Base-by-base conservation (phyloP, 495 filamentous ascomycete genomes). In the Corynascus novoguineensis region DNA sequence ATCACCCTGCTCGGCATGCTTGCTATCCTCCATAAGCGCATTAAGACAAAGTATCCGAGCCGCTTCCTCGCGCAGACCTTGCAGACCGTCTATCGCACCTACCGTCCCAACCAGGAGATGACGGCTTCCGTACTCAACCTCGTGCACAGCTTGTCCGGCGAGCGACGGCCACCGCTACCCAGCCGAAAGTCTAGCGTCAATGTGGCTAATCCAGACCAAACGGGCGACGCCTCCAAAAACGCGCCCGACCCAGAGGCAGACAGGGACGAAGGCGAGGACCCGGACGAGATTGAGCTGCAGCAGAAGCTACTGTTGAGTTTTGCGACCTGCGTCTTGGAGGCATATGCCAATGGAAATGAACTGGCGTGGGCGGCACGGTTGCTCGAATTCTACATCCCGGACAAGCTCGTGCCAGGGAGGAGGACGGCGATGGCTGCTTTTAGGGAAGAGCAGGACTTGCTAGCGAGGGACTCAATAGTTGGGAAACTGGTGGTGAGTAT, bases 1-100 rank as follows among this genome's bases (percentile, higher is more conserved):
- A 83, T 86, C 58, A 80, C 83, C 9, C 77, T 98, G 3, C 69
- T 95, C 31, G 81, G 82, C 21, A 86, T 97, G 77, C 83, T 98
- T 2, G 82, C 84, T 4, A 86, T 88, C n/a, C 80, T 97, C 8
- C 93, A 96, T 68, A 80, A 79, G 15, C 84, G 93, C 41, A 92
- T 98, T 68, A 84, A 87, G 68, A 93, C 93, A 3, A 92, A 91
- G 71, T 87, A 86, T 54, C 93, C 93, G 2, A 95, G 89, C 54
- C 86, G 92, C 17, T 98, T 98, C 69, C 78, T 98, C 29, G 89
- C 88, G n/a, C 89, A 89, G 1, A 90, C 90, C 29, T 80, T 97
- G 15, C 86, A 88, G 57, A 87, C 89, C 12, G 81, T 89, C 11
- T 74, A 88, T 17, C 76, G 81, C 31, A 81, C 86, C 5, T 95